Evolutionary conservation across 2,329 filamentous ascomycete species (phyloP).

Genomic region (Trichophyton rubrum): DNA sequence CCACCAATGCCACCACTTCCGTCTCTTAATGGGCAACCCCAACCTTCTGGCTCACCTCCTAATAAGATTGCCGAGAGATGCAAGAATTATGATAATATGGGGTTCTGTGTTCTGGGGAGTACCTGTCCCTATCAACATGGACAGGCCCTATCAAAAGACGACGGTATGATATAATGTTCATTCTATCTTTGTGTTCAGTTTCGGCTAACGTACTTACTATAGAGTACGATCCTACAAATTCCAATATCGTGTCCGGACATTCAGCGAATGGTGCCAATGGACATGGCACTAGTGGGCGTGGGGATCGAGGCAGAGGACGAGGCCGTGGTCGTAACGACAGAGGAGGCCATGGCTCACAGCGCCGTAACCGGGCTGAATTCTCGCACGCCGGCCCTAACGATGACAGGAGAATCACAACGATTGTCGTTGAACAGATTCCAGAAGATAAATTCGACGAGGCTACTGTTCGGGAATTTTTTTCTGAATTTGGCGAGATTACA

Average conservation of each 20-base stretch:
- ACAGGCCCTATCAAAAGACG: slow-evolving; percentile 27
- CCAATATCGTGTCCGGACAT: slow-evolving; percentile 29
- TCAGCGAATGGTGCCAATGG: slow-evolving; percentile 16
- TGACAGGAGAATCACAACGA: slow-evolving; percentile 42
- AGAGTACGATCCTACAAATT: slow-evolving; percentile 45
- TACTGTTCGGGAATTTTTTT: slow-evolving; percentile 44
- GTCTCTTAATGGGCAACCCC: slow-evolving; percentile 10
- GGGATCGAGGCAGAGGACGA: slow-evolving; percentile 18
- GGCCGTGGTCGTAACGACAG: slow-evolving; percentile 33
- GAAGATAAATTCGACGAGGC: slow-evolving; percentile 44
- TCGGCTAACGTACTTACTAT: background rate
- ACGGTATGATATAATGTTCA: slow-evolving; percentile 20
- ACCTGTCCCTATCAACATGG: slow-evolving; percentile 49
- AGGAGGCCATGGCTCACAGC: slow-evolving; percentile 28
- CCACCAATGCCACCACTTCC: slow-evolving; percentile 21
- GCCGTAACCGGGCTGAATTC: slow-evolving; percentile 39
- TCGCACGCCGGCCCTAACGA: slow-evolving; percentile 41
- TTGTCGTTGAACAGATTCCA: slow-evolving; percentile 51
- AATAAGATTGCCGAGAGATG: slow-evolving; percentile 35
- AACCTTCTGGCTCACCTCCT: slow-evolving; percentile 19
- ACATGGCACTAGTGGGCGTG: slow-evolving; percentile 9
- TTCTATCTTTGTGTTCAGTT: background rate
- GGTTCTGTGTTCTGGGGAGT: slow-evolving; percentile 44
- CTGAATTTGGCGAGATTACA: slow-evolving; percentile 44
- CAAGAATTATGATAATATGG: slow-evolving; percentile 46